phyloP scores from a whole-genome alignment of 441 rosid genomes.

The Aquilaria agallochum region DNA sequence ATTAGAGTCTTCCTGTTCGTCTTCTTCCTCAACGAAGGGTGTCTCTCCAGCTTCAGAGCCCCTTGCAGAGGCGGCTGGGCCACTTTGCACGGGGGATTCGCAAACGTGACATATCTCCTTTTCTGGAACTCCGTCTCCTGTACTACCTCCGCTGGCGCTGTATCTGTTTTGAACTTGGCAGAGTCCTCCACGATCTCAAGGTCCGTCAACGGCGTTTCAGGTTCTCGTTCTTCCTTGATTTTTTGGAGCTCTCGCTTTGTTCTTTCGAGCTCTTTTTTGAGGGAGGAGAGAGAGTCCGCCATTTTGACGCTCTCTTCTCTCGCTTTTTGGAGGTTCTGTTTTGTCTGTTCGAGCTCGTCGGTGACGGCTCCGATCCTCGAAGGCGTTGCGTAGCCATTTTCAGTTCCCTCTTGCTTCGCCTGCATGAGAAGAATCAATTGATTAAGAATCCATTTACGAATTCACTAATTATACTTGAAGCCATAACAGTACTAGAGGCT shows the following conservation, averaged over 20 bases:
- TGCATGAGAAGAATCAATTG: conserved; percentile 13
- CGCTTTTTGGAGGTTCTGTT: conserved; percentile 44
- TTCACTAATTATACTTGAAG: too few species aligned
- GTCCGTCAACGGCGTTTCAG: conserved; percentile 27
- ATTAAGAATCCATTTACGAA: not conserved
- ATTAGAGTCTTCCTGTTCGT: conserved; percentile 67
- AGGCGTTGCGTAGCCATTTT: conserved; percentile 1
- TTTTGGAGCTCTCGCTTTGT: conserved; percentile 68
- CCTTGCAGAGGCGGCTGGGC: conserved; percentile 35
- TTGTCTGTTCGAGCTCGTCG: conserved; percentile 59
- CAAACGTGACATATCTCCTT: conserved; percentile 69
- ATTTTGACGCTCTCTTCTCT: conserved; percentile 48
- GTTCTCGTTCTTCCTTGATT: conserved; percentile 31
- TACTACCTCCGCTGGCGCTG: not conserved
- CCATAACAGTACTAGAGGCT: too few species aligned
- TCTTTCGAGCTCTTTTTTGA: conserved; percentile 68
- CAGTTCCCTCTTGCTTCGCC: conserved; percentile 21
- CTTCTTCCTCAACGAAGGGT: conserved; percentile 68
- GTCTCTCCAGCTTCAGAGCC: conserved; percentile 50
- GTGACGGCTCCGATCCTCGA: conserved; percentile 24
- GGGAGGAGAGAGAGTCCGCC: conserved; percentile 58
- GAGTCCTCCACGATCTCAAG: conserved; percentile 34
- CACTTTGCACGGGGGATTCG: conserved; percentile 50
- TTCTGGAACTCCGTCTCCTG: conserved; percentile 47
- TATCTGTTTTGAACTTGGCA: conserved; percentile 16